These are phyloP conservation scores for Penicillium ochrochloron DNA, from an alignment of 495 filamentous ascomycete species.

Conservation along the genomic window DNA sequence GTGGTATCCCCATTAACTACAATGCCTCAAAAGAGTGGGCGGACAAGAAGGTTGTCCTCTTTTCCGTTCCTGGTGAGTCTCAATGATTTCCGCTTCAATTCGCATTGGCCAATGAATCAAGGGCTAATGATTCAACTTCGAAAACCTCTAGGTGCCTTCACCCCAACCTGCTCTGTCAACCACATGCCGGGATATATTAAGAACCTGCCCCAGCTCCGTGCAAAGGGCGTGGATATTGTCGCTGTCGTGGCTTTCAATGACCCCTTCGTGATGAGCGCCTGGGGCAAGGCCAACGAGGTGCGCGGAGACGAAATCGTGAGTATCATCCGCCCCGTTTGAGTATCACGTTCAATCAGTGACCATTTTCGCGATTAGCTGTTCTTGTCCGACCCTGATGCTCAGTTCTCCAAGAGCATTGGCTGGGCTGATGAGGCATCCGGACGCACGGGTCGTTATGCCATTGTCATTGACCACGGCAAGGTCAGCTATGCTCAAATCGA, in stretches of 20 bases:
- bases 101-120: neutral
- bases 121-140: neutral
- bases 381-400: constrained; percentile 74
- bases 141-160: constrained; percentile 73
- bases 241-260: constrained; percentile 87
- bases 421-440: constrained; percentile 69
- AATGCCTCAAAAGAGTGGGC: constrained; percentile 84
- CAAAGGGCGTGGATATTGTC: constrained; percentile 84
- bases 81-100: neutral
- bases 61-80: constrained; percentile 75
- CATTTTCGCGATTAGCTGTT: constrained; percentile 60
- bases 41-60: constrained; percentile 86
- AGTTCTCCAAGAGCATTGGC: constrained; percentile 77
- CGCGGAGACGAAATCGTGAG: constrained; percentile 75
- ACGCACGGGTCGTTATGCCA: constrained; percentile 80
- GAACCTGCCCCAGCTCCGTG: constrained; percentile 70
- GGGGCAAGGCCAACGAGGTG: constrained; percentile 89
- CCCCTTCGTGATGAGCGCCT: constrained; percentile 88
- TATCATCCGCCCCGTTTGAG: constrained; percentile 14
- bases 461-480: constrained; percentile 88
- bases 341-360: constrained; percentile 28
- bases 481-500: constrained; percentile 84
- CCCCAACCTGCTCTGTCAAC: constrained; percentile 82
- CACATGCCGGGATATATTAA: constrained; percentile 85
- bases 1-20: constrained; percentile 77